Conservation (phyloP, 495 filamentous ascomycete genomes). For the Eremomyces bilateralis region DNA sequence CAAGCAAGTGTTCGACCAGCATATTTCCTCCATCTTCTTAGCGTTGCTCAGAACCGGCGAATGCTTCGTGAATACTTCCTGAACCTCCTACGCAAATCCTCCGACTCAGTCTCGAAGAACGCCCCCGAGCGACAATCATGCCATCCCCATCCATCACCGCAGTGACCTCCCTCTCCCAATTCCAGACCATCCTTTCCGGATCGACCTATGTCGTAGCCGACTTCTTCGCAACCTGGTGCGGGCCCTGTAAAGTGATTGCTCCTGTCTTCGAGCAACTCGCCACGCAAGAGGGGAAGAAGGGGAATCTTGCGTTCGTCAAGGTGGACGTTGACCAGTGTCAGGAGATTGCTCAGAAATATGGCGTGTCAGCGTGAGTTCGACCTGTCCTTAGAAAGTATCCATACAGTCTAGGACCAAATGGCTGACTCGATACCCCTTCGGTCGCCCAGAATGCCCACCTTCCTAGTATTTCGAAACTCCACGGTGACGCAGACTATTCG, state of each 20-base stretch:
- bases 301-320: constrained; percentile 11
- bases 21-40: no score
- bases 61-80: no score
- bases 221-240: constrained; percentile 15
- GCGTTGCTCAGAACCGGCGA: no score
- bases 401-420: no score
- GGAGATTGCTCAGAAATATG: constrained; percentile 8
- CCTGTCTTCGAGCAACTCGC: constrained; percentile 12
- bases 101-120: no score
- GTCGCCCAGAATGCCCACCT: constrained; percentile 11
- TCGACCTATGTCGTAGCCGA: constrained; percentile 11
- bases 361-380: constrained; percentile 9
- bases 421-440: not conserved
- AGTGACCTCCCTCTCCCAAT: no score
- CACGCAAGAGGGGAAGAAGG: constrained; percentile 1
- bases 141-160: no score
- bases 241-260: constrained; percentile 13
- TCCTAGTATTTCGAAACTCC: constrained; percentile 12
- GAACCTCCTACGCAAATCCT: no score
- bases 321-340: constrained; percentile 11
- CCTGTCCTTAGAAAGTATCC: not conserved
- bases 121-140: no score
- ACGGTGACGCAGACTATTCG: constrained; percentile 6
- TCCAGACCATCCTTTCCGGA: constrained; percentile 7
- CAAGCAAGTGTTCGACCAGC: no score